Evolutionary conservation across 495 filamentous ascomycete species (phyloP).

Genomic region (Podospora anserina): DNA sequence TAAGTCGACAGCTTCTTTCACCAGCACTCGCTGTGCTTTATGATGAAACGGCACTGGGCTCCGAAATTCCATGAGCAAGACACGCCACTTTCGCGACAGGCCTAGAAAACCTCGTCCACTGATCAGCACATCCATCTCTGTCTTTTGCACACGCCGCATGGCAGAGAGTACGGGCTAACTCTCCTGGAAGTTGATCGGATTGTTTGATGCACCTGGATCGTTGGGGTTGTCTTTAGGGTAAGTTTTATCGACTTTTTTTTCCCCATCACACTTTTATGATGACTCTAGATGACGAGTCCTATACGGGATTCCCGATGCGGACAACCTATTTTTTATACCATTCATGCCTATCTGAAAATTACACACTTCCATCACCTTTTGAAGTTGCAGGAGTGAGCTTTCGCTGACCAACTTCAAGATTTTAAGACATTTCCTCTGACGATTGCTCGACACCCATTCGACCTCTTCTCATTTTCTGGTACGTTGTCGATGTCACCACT

Average conservation of each 20-base stretch:
- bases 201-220: background rate
- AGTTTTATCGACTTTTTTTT: slow-evolving; percentile 11
- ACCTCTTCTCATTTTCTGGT: slow-evolving; percentile 12
- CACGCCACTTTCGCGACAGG: slow-evolving; percentile 93
- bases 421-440: background rate
- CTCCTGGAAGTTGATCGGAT: slow-evolving; percentile 7
- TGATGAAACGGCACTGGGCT: slow-evolving; percentile 99
- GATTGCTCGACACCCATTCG: background rate
- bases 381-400: slow-evolving; percentile 4
- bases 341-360: slow-evolving; percentile 71
- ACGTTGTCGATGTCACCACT: slow-evolving; percentile 11
- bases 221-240: slow-evolving; percentile 12
- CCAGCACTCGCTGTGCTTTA: slow-evolving; percentile 32
- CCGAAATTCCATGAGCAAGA: slow-evolving; percentile 81
- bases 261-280: slow-evolving; percentile 47
- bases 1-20: slow-evolving; percentile 25
- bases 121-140: slow-evolving; percentile 49
- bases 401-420: slow-evolving; percentile 20
- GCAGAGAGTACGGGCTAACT: slow-evolving; percentile 21
- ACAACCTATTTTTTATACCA: slow-evolving; percentile 68
- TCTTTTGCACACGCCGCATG: slow-evolving; percentile 1
- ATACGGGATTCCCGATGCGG: slow-evolving; percentile 76
- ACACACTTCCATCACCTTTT: slow-evolving; percentile 9
- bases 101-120: slow-evolving; percentile 99
- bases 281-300: slow-evolving; percentile 87